These are phyloP conservation scores for Tanacetum coccineum DNA, from an alignment of 129 eudicot species.

Conservation along the genomic window DNA sequence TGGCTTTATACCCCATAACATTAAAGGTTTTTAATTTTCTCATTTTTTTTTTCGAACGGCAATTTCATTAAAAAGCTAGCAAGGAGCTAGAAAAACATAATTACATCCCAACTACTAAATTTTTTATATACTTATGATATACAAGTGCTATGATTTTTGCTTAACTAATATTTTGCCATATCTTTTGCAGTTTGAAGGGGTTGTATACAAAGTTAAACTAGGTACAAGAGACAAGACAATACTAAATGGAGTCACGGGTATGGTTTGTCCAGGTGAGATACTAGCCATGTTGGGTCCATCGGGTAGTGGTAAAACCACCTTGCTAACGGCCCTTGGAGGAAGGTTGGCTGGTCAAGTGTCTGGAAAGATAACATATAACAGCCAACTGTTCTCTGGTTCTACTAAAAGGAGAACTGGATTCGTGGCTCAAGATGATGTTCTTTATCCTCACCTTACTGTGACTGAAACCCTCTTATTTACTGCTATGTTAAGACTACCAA, in stretches of 20 bases:
- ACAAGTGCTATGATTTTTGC: not conserved
- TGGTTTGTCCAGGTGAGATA: conserved; percentile 85
- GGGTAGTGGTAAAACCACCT: conserved; percentile 96
- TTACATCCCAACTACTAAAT: conserved; percentile 7
- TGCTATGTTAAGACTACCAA: conserved; percentile 84
- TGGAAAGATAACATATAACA: conserved; percentile 81
- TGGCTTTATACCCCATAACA: conserved; percentile 52
- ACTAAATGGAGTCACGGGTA: conserved; percentile 77
- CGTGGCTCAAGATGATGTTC: conserved; percentile 91
- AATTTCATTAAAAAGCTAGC: no score
- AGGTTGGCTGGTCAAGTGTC: conserved; percentile 63
- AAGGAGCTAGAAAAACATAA: no score
- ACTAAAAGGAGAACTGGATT: conserved; percentile 82
- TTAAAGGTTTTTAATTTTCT: conserved; percentile 55
- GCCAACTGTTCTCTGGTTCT: conserved; percentile 73
- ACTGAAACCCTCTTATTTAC: conserved; percentile 85
- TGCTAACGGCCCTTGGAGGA: conserved; percentile 94
- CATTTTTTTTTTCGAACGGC: no score
- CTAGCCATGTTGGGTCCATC: conserved; percentile 99
- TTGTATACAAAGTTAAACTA: conserved; percentile 65
- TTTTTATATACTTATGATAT: not conserved
- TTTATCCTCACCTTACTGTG: conserved; percentile 93
- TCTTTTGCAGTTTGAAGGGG: conserved; percentile 72
- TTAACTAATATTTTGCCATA: conserved; percentile 9
- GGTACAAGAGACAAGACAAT: conserved; percentile 66